phyloP scores from a whole-genome alignment of 2,329 filamentous ascomycete species.

The Boeremia lycopersici region DNA sequence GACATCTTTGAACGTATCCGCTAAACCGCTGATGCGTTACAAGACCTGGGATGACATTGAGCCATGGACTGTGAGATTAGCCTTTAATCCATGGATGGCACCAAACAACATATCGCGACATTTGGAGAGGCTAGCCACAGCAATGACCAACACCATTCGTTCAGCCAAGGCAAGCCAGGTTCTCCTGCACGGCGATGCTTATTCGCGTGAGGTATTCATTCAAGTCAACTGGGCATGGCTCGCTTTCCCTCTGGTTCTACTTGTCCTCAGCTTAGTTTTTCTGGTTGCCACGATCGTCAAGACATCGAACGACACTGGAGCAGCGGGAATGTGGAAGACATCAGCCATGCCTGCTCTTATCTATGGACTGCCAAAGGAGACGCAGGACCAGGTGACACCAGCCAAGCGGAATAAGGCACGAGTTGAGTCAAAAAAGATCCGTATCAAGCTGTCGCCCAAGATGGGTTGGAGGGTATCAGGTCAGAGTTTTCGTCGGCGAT shows the following conservation, averaged over 20 bases:
- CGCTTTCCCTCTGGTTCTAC: slow-evolving; percentile 27
- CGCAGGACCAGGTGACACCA: slow-evolving; percentile 15
- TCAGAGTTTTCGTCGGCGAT: neutral
- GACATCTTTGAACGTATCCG: slow-evolving; percentile 4
- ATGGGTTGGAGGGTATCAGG: slow-evolving; percentile 30
- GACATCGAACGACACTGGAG: slow-evolving; percentile 19
- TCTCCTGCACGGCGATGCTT: slow-evolving; percentile 18
- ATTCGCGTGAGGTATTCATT: slow-evolving; percentile 20
- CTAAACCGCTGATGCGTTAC: neutral
- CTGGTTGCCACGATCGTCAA: slow-evolving; percentile 31
- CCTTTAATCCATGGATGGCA: slow-evolving; percentile 23
- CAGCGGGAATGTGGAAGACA: slow-evolving; percentile 36
- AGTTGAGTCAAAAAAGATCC: slow-evolving; percentile 10
- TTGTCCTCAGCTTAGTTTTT: slow-evolving; percentile 30
- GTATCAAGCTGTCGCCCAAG: slow-evolving; percentile 19
- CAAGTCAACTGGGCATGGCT: slow-evolving; percentile 37
- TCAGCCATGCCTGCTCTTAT: slow-evolving; percentile 39
- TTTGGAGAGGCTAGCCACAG: slow-evolving; percentile 24
- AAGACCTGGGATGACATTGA: neutral
- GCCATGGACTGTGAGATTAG: neutral
- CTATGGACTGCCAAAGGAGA: slow-evolving; percentile 32
- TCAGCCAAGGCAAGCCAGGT: slow-evolving; percentile 1
- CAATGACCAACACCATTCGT: slow-evolving; percentile 29
- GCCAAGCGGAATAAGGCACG: neutral
- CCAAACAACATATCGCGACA: slow-evolving; percentile 31